Percentiles rank a stretch among this genome's conserved stretches.
Evolutionary conservation across 106 monocot species (phyloP).

Genomic region (Allium cepa): DNA sequence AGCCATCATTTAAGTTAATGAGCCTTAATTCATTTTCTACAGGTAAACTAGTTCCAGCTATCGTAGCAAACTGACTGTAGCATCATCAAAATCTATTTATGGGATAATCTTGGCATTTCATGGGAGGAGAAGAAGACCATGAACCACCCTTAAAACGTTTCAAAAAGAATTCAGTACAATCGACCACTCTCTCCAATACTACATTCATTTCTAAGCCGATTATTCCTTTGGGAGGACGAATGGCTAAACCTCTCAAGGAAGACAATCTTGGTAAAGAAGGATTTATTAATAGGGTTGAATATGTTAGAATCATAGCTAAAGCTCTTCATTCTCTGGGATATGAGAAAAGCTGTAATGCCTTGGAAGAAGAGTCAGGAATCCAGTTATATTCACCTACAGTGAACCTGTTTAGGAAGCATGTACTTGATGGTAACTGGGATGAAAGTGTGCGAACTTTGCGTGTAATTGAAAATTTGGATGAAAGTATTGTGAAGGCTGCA

Average conservation of each 20-base stretch:
- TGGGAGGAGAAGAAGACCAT: slow-evolving; percentile 61
- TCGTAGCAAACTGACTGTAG: no score
- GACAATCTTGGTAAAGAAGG: slow-evolving; percentile 48
- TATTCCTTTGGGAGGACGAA: slow-evolving; percentile 47
- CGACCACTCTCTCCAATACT: slow-evolving; percentile 19
- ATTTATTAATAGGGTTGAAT: slow-evolving; percentile 57
- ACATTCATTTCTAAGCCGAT: slow-evolving; percentile 19
- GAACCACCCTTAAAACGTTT: slow-evolving; percentile 69
- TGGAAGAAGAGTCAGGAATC: slow-evolving; percentile 78
- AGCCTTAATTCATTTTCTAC: no score
- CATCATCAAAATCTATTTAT: slow-evolving; percentile 25
- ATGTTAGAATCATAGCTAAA: slow-evolving; percentile 70
- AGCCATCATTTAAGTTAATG: no score
- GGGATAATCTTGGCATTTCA: slow-evolving; percentile 67
- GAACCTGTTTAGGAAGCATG: slow-evolving; percentile 39
- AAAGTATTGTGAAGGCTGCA: slow-evolving; percentile 30
- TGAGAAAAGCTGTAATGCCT: slow-evolving; percentile 43
- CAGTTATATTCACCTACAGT: slow-evolving; percentile 39
- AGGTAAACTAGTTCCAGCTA: no score
- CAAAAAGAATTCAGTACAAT: slow-evolving; percentile 32
- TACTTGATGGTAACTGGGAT: slow-evolving; percentile 70
- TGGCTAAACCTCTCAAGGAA: slow-evolving; percentile 49
- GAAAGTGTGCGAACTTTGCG: slow-evolving; percentile 45
- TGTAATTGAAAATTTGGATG: slow-evolving; percentile 33
- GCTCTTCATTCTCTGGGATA: slow-evolving; percentile 75